A percentile compares a stretch with the other conserved stretches of the same genome.
Evolutionary conservation across 352 stramenopile species (phyloP).

Genomic region (Globisporangium abappressorium): DNA sequence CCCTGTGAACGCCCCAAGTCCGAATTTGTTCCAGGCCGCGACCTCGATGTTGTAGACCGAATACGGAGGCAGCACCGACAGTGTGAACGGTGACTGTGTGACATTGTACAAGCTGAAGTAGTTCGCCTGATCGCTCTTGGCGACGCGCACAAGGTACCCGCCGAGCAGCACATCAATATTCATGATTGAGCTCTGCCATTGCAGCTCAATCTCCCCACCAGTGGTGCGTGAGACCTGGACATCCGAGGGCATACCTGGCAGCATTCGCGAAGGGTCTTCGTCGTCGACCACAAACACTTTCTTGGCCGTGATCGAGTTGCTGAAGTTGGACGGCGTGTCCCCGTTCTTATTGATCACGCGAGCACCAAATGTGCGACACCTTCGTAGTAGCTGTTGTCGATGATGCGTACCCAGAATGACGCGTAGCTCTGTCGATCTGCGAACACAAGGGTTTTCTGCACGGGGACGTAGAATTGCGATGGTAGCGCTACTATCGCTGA

Average conservation of each 20-base stretch:
- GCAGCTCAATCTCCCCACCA: constrained; percentile 49
- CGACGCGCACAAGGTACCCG: constrained; percentile 43
- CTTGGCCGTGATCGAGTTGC: constrained; percentile 23
- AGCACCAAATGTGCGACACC: constrained; percentile 38
- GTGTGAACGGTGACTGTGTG: constrained; percentile 27
- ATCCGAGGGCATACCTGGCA: constrained; percentile 21
- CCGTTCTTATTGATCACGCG: constrained; percentile 24
- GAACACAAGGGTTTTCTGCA: constrained; percentile 26
- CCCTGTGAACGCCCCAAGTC: constrained; percentile 32
- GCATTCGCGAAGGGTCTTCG: constrained; percentile 29
- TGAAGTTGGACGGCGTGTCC: not conserved
- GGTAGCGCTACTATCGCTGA: not conserved
- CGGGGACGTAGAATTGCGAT: constrained; percentile 34
- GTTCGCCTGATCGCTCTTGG: constrained; percentile 4
- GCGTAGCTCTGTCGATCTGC: constrained; percentile 31
- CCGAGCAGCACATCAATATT: not conserved
- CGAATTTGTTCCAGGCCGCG: constrained; percentile 48
- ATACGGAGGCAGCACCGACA: constrained; percentile 33
- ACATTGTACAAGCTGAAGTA: constrained; percentile 48
- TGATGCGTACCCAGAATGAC: constrained; percentile 37
- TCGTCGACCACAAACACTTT: constrained; percentile 45
- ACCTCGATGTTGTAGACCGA: constrained; percentile 37
- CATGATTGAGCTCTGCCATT: constrained; percentile 20
- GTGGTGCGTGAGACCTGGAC: constrained; percentile 23
- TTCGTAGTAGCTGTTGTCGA: constrained; percentile 45